These are phyloP conservation scores for Davidsoniella eucalypti DNA, from an alignment of 2,329 filamentous ascomycete genomes.

Conservation along the genomic window DNA sequence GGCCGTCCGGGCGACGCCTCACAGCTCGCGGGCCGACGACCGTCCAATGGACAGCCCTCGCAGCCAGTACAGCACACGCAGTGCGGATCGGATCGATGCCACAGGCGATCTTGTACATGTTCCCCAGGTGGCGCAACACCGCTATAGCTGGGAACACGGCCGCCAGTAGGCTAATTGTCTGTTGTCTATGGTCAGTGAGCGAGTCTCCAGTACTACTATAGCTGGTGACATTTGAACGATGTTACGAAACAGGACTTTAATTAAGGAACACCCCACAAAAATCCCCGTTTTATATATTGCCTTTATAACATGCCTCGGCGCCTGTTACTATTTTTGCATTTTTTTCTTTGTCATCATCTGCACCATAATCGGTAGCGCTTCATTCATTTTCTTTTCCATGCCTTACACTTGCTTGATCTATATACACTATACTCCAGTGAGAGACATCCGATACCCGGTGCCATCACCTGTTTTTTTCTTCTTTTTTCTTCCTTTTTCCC, in stretches of 20 bases:
- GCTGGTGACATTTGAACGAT: conserved; percentile 3
- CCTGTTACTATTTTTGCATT: conserved; percentile 1
- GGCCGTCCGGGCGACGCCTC: conserved; percentile 15
- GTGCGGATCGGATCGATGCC: conserved; percentile 27
- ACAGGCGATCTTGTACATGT: conserved; percentile 32
- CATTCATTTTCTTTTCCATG: conserved; percentile 8
- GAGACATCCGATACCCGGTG: too few species aligned
- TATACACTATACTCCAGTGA: too few species aligned
- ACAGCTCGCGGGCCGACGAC: background rate
- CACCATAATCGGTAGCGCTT: background rate
- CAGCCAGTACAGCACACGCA: conserved; percentile 34
- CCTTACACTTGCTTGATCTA: background rate
- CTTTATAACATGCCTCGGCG: too few species aligned
- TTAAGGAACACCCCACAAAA: too few species aligned
- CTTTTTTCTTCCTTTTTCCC: background rate
- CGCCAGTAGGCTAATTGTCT: too few species aligned
- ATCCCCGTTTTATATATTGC: too few species aligned
- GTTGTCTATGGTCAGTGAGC: too few species aligned
- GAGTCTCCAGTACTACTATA: too few species aligned
- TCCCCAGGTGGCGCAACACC: conserved; percentile 31
- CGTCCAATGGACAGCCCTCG: conserved; percentile 14
- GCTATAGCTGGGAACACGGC: conserved; percentile 33
- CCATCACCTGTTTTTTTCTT: background rate
- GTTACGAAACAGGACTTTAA: conserved; percentile 2
- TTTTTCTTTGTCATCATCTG: conserved; percentile 4